Conservation (phyloP, 73 alveolate species). For the Paramecium biaurelia region DNA sequence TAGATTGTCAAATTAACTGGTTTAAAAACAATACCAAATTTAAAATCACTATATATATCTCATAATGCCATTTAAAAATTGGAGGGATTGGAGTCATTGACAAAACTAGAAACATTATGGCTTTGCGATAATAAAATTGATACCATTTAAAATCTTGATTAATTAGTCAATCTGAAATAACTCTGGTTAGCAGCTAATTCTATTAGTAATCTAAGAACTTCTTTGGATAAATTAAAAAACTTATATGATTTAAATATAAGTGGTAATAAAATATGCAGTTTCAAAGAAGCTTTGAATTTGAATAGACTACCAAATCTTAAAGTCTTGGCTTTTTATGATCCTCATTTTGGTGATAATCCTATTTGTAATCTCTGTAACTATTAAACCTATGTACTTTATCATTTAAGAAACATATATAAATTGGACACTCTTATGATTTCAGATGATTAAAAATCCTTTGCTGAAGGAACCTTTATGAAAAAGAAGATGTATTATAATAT, state of each 20-base stretch:
- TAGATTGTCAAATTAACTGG: constrained; percentile 65
- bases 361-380: constrained; percentile 84
- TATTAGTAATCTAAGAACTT: constrained; percentile 66
- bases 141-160: constrained; percentile 49
- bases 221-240: constrained; percentile 62
- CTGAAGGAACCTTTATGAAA: constrained; percentile 89
- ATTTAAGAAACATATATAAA: constrained; percentile 52
- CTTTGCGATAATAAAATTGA: constrained; percentile 71
- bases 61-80: constrained; percentile 73
- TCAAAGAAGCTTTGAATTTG: constrained; percentile 74
- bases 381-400: constrained; percentile 79
- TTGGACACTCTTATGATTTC: constrained; percentile 74
- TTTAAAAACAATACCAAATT: constrained; percentile 13
- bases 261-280: constrained; percentile 73
- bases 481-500: constrained; percentile 85
- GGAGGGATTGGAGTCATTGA: constrained; percentile 80
- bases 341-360: constrained; percentile 87
- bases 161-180: constrained; percentile 52
- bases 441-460: constrained; percentile 76
- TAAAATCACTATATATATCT: constrained; percentile 57
- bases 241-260: constrained; percentile 72
- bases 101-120: constrained; percentile 74
- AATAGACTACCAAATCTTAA: constrained; percentile 72
- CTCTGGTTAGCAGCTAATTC: constrained; percentile 74
- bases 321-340: constrained; percentile 73